Percentiles rank a stretch among this genome's conserved stretches.
Conservation (phyloP, 2,329 filamentous ascomycete species). For the Capronia coronata region DNA sequence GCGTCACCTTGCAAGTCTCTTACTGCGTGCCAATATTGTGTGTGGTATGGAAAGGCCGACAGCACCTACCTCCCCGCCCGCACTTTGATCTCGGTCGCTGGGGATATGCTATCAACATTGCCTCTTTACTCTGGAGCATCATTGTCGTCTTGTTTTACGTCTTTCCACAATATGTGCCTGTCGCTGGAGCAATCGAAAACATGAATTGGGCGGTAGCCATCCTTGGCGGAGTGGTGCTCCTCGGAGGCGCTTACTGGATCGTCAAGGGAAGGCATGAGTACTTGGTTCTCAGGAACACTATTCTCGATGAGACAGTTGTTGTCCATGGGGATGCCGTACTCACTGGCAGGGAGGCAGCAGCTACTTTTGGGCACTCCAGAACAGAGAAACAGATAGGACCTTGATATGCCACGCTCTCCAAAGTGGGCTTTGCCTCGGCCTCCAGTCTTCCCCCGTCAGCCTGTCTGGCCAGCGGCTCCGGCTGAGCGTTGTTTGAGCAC, state of each 20-base stretch:
- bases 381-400: constrained; percentile 3
- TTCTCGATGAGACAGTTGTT: constrained; percentile 22
- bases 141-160: constrained; percentile 21
- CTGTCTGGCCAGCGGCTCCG: too few species aligned
- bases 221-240: constrained; percentile 18
- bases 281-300: constrained; percentile 17
- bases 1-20: constrained; percentile 20
- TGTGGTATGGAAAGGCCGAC: constrained; percentile 19
- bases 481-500: too few species aligned
- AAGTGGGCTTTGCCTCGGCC: too few species aligned
- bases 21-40: constrained; percentile 22
- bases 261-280: constrained; percentile 22
- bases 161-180: constrained; percentile 23
- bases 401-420: neutral
- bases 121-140: constrained; percentile 19
- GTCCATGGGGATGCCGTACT: constrained; percentile 17
- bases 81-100: constrained; percentile 23
- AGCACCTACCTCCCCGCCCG: constrained; percentile 20
- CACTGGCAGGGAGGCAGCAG: constrained; percentile 13
- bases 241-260: constrained; percentile 21
- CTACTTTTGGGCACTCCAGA: constrained; percentile 9
- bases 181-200: constrained; percentile 20
- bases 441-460: too few species aligned
- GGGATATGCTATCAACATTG: constrained; percentile 22
- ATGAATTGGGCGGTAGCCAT: constrained; percentile 26